Evolutionary conservation across 148 eudicot genomes (phyloP).

Genomic region (Simmondsia chinensis): DNA sequence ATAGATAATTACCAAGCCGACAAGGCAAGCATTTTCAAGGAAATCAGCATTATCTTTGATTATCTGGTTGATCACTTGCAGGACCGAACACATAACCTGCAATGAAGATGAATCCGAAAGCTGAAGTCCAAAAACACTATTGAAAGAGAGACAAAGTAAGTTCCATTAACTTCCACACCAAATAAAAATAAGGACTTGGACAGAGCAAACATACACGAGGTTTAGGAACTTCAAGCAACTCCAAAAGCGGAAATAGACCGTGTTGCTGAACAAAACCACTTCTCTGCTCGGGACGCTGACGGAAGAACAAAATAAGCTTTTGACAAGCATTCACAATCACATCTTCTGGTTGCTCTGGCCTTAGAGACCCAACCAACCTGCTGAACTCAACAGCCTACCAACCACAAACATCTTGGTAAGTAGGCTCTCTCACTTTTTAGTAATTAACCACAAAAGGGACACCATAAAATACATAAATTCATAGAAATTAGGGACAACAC

Average conservation of each 20-base stretch:
- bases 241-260: conserved; percentile 92
- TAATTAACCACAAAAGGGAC: too few species aligned
- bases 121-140: neutral
- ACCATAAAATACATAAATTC: too few species aligned
- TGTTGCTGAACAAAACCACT: conserved; percentile 78
- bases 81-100: conserved; percentile 91
- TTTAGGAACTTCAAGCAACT: conserved; percentile 81
- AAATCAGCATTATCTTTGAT: conserved; percentile 78
- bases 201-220: conserved; percentile 59
- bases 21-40: conserved; percentile 97
- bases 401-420: neutral
- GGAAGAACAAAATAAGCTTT: conserved; percentile 75
- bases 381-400: conserved; percentile 91
- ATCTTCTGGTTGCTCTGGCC: conserved; percentile 93
- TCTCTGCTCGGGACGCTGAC: conserved; percentile 92
- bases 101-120: conserved; percentile 3
- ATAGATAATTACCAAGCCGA: conserved; percentile 77
- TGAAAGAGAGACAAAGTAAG: neutral
- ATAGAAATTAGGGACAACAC: too few species aligned
- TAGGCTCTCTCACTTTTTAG: too few species aligned
- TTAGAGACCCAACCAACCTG: conserved; percentile 69
- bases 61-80: conserved; percentile 85
- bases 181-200: neutral
- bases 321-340: conserved; percentile 79
- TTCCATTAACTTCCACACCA: conserved; percentile 3